Conservation (phyloP, 2,329 filamentous ascomycete genomes). For the Fusarium pseudocircinatum region DNA sequence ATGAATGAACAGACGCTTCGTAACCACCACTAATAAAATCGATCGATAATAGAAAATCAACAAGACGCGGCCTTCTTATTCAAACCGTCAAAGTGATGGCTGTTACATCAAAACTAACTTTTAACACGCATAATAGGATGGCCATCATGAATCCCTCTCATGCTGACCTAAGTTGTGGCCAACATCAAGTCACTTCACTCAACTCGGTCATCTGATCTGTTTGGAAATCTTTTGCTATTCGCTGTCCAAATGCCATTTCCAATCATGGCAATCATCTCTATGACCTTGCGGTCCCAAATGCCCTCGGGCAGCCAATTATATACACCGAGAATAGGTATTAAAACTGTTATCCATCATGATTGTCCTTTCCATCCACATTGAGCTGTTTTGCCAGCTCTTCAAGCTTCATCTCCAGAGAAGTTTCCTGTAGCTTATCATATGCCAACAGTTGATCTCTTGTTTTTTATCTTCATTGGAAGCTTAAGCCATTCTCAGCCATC, state of each 20-base stretch:
- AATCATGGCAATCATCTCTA: slow-evolving; percentile 32
- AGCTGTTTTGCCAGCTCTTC: not conserved
- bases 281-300: slow-evolving; percentile 34
- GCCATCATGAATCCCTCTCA: not conserved
- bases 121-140: not conserved
- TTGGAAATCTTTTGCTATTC: not conserved
- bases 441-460: not conserved
- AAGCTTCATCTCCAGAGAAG: not conserved
- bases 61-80: not conserved
- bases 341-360: slow-evolving; percentile 41
- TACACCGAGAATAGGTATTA: slow-evolving; percentile 45
- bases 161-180: slow-evolving; percentile 4
- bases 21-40: not conserved
- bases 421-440: not conserved
- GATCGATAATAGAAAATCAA: not conserved
- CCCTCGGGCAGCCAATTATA: slow-evolving; percentile 38
- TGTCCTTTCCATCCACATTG: slow-evolving; percentile 19
- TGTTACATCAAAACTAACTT: not conserved
- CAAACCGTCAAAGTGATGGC: not conserved
- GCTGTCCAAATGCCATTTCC: slow-evolving; percentile 37
- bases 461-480: not conserved
- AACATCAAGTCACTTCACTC: not conserved
- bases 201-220: not conserved
- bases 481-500: not conserved
- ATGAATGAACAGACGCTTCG: not conserved